Conservation (phyloP, 73 alveolate species). For the Paramecium primaurelia region DNA sequence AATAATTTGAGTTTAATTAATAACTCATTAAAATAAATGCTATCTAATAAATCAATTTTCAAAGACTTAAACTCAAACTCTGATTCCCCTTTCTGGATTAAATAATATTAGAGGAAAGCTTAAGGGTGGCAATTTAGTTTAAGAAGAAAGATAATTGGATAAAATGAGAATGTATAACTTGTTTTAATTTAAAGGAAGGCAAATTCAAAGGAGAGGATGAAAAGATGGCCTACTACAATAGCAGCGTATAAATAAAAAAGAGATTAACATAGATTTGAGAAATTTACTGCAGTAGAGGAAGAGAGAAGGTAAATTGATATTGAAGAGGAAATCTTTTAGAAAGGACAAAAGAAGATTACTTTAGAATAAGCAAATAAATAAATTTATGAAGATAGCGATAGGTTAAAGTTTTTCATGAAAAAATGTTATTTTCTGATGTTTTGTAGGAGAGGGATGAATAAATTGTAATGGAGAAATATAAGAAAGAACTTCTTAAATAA, state of each 20-base stretch:
- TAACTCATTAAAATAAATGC: background rate
- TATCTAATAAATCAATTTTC: background rate
- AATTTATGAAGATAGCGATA: background rate
- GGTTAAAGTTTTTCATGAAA: background rate
- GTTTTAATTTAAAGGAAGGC: background rate
- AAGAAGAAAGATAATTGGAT: background rate
- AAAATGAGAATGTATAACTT: conserved; percentile 28
- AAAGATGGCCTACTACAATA: conserved; percentile 23
- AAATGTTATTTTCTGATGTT: background rate
- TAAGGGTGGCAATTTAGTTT: background rate
- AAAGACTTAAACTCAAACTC: background rate
- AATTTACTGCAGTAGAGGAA: background rate
- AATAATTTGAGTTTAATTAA: background rate
- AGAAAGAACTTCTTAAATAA: background rate
- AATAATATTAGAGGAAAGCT: background rate
- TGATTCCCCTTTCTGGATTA: background rate
- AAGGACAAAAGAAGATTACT: background rate
- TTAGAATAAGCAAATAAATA: background rate
- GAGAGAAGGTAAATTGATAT: conserved; percentile 18
- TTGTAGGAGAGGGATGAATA: conserved; percentile 29
- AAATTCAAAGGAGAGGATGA: background rate
- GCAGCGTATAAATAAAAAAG: background rate
- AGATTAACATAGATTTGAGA: conserved; percentile 1
- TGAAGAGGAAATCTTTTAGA: background rate
- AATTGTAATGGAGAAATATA: background rate